Evolutionary conservation across 805 yeast species (phyloP).

Genomic region (Kodamaea kakaduensis): DNA sequence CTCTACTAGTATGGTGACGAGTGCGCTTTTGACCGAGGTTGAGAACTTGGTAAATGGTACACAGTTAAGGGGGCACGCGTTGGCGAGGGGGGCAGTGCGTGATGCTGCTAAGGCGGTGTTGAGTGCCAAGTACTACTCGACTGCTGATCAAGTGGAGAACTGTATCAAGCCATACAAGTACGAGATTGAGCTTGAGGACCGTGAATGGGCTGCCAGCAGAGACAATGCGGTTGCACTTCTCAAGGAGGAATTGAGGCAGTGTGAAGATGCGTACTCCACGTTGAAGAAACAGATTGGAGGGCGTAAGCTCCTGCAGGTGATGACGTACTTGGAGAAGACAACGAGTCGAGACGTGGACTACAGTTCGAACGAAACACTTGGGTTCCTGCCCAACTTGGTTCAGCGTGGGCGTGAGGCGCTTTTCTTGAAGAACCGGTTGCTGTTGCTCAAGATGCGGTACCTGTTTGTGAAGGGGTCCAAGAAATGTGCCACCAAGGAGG

Average conservation of each 20-base stretch:
- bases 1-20: conserved; percentile 78
- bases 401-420: conserved; percentile 80
- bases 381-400: conserved; percentile 74
- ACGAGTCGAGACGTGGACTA: conserved; percentile 27
- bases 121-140: conserved; percentile 73
- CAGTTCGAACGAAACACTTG: conserved; percentile 66
- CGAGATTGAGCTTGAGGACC: conserved; percentile 92
- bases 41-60: conserved; percentile 70
- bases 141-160: conserved; percentile 98
- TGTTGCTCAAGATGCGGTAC: conserved; percentile 68
- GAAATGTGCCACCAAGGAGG: conserved; percentile 72
- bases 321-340: conserved; percentile 58
- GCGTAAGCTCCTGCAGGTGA: conserved; percentile 76
- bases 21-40: conserved; percentile 74
- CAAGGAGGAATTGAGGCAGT: conserved; percentile 82
- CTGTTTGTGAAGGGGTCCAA: conserved; percentile 66
- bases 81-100: conserved; percentile 72
- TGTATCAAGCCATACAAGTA: conserved; percentile 97
- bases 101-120: conserved; percentile 84
- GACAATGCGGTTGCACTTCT: conserved; percentile 71
- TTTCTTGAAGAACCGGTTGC: conserved; percentile 70
- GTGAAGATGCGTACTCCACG: conserved; percentile 56
- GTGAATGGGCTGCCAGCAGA: conserved; percentile 84
- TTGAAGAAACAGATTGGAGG: conserved; percentile 76
- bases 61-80: conserved; percentile 78